Evolutionary conservation across 495 filamentous ascomycete species (phyloP).

Genomic region (Talaromyces wortmannii): DNA sequence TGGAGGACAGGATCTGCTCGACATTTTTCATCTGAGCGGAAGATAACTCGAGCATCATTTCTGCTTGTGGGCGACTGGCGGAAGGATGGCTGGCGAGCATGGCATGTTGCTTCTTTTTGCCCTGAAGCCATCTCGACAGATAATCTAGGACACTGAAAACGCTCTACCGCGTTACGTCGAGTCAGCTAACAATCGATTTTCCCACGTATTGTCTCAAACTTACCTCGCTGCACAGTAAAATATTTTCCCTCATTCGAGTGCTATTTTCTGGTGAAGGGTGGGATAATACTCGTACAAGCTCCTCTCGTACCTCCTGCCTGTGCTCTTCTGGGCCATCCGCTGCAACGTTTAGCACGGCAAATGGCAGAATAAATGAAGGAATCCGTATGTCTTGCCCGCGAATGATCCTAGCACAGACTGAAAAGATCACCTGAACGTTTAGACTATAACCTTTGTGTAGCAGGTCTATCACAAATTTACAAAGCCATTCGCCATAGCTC

Average conservation of each 20-base stretch:
- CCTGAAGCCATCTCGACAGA: slow-evolving; percentile 79
- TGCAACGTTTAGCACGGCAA: slow-evolving; percentile 70
- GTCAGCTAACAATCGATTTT: not conserved
- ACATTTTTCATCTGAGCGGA: slow-evolving; percentile 52
- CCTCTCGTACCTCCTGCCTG: slow-evolving; percentile 56
- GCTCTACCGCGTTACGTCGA: slow-evolving; percentile 43
- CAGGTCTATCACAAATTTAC: slow-evolving; percentile 71
- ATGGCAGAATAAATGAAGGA: slow-evolving; percentile 80
- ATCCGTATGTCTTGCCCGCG: slow-evolving; percentile 77
- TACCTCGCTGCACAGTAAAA: slow-evolving; percentile 80
- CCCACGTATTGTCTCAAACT: slow-evolving; percentile 11
- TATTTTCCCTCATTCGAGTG: slow-evolving; percentile 55
- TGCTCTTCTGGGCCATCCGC: slow-evolving; percentile 61
- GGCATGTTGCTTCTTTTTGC: slow-evolving; percentile 56
- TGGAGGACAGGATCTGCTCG: slow-evolving; percentile 54
- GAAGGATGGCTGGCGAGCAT: slow-evolving; percentile 26
- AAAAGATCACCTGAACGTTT: slow-evolving; percentile 68
- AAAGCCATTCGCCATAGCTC: slow-evolving; percentile 76
- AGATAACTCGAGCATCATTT: slow-evolving; percentile 31
- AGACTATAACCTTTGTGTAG: slow-evolving; percentile 60
- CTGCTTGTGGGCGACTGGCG: slow-evolving; percentile 28
- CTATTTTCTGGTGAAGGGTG: slow-evolving; percentile 47
- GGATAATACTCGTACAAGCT: slow-evolving; percentile 63
- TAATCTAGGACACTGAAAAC: slow-evolving; percentile 91
- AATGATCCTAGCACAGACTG: slow-evolving; percentile 71